Evolutionary conservation across 2,329 filamentous ascomycete genomes (phyloP).

Genomic region (Trichophyton verrucosum): DNA sequence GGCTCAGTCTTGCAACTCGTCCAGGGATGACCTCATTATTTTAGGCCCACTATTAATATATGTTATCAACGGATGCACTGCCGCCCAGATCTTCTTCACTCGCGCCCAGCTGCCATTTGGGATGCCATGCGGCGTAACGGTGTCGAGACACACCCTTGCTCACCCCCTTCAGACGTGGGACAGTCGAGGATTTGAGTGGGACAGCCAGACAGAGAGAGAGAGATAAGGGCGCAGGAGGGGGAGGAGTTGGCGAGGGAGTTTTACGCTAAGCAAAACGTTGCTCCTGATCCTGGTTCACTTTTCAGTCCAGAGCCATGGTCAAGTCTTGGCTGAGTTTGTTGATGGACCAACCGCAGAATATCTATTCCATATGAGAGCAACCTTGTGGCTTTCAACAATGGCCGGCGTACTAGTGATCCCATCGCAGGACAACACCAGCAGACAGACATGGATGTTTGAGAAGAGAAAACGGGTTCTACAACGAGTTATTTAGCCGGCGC

Average conservation of each 20-base stretch:
- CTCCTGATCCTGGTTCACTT: conserved; percentile 3
- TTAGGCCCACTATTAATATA: conserved; percentile 3
- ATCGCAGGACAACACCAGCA: not conserved
- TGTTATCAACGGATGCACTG: not conserved
- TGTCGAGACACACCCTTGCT: not conserved
- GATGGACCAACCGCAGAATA: conserved; percentile 1
- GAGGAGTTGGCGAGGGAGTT: not conserved
- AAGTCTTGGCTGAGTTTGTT: not conserved
- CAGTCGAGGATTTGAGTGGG: not conserved
- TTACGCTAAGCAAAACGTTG: conserved; percentile 4
- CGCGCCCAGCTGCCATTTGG: not conserved
- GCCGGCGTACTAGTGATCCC: not conserved
- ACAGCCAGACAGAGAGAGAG: not conserved
- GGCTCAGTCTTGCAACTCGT: not conserved
- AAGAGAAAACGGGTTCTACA: not conserved
- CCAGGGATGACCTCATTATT: not conserved
- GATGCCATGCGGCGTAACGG: conserved; percentile 2
- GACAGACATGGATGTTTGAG: not conserved
- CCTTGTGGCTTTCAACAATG: not conserved
- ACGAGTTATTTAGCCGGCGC: not conserved
- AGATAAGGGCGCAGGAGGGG: not conserved
- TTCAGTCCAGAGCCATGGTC: conserved; percentile 5
- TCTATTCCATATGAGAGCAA: not conserved
- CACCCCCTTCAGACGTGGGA: not conserved
- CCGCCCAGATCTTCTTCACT: not conserved